phyloP scores from a whole-genome alignment of 106 monocot species.

The Vanilla planifolia region DNA sequence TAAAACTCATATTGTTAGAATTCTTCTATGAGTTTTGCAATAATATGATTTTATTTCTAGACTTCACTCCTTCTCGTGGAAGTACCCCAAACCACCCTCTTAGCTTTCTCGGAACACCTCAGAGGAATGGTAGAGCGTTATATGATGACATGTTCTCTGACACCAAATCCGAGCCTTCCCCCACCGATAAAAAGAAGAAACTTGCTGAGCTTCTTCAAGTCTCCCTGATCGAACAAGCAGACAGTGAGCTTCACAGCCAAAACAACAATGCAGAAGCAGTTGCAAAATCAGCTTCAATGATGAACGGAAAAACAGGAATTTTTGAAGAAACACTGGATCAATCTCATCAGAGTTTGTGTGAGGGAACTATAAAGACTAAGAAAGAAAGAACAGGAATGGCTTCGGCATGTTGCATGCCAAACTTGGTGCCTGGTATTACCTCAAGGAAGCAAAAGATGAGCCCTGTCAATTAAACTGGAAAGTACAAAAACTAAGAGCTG shows the following conservation, averaged over 20 bases:
- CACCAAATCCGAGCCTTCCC: conserved; percentile 30
- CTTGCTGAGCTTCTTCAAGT: conserved; percentile 41
- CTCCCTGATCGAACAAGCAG: conserved; percentile 3
- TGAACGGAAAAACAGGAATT: background rate
- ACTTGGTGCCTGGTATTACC: conserved; percentile 16
- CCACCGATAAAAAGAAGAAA: conserved; percentile 33
- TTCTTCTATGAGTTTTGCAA: background rate
- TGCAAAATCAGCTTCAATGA: background rate
- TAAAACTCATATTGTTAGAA: background rate
- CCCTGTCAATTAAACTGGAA: background rate
- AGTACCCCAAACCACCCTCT: conserved; percentile 44
- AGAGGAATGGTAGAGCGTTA: conserved; percentile 10
- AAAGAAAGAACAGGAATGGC: conserved; percentile 35
- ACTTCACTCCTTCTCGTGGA: conserved; percentile 46
- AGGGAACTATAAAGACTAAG: conserved; percentile 13
- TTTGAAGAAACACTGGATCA: conserved; percentile 1
- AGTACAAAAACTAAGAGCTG: too few relatives aligned
- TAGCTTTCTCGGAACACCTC: conserved; percentile 8
- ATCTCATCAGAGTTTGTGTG: conserved; percentile 12
- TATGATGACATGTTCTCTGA: conserved; percentile 12
- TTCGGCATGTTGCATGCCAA: conserved; percentile 56
- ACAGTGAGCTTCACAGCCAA: background rate
- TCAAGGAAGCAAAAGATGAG: conserved; percentile 32
- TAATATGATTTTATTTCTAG: conserved; percentile 20
- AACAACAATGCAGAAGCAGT: background rate